Conservation (phyloP, 768 basidiomycete genomes). For the Favolaschia claudopus region DNA sequence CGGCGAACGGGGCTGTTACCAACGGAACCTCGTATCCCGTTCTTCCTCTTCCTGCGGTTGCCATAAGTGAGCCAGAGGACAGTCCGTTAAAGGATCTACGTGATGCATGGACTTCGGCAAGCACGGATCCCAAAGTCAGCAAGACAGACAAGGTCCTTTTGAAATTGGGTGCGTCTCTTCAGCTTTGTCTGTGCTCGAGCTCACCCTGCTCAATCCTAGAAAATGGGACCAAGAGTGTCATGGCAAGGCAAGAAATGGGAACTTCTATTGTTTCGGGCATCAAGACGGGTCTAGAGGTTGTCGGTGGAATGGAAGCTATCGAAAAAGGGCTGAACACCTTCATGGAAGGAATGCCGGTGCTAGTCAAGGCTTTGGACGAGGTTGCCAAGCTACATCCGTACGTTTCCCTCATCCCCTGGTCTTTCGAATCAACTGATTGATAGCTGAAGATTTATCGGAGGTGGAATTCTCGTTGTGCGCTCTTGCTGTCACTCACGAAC, state of each 20-base stretch:
- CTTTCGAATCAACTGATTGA: neutral
- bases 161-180: neutral
- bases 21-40: too few relatives aligned
- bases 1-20: too few relatives aligned
- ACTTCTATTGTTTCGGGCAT: neutral
- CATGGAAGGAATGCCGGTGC: slow-evolving; percentile 21
- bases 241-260: neutral
- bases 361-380: slow-evolving; percentile 34
- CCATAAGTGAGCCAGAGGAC: too few relatives aligned
- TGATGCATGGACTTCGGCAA: neutral
- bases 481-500: neutral
- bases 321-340: slow-evolving; percentile 11
- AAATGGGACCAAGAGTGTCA: neutral
- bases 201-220: neutral
- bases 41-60: too few relatives aligned
- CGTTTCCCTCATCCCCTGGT: neutral
- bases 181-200: neutral
- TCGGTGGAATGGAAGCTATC: slow-evolving; percentile 7
- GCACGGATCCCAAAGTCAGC: neutral
- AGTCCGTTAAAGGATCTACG: neutral
- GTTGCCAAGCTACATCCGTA: slow-evolving; percentile 37
- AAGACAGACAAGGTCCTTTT: slow-evolving; percentile 6
- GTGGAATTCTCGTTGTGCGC: neutral
- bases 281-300: neutral
- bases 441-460: slow-evolving; percentile 18